These are phyloP conservation scores for Przewalskia tangutica DNA, from an alignment of 257 asterid species.

Conservation along the genomic window DNA sequence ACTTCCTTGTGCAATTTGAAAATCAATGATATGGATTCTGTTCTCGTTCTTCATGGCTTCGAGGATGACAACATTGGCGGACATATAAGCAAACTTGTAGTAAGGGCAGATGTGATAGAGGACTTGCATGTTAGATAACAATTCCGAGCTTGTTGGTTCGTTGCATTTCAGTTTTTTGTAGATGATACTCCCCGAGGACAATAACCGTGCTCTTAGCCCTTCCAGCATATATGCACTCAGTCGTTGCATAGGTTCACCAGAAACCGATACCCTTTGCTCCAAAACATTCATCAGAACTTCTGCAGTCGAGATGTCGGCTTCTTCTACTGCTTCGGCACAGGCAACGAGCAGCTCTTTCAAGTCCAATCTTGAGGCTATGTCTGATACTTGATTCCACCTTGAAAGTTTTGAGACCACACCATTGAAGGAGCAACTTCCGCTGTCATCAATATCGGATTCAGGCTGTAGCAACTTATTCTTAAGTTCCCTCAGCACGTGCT, in stretches of 20 bases:
- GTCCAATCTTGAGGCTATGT: conserved; percentile 71
- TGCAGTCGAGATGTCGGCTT: conserved; percentile 52
- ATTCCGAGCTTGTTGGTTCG: conserved; percentile 71
- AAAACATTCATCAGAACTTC: conserved; percentile 56
- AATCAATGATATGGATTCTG: conserved; percentile 73
- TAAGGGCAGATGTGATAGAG: conserved; percentile 76
- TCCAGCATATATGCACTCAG: conserved; percentile 86
- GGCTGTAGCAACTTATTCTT: conserved; percentile 59
- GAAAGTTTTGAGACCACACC: conserved; percentile 28
- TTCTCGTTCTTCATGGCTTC: conserved; percentile 72
- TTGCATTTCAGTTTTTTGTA: conserved; percentile 82
- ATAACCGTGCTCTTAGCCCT: conserved; percentile 74
- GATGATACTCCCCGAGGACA: conserved; percentile 79
- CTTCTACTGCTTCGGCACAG: conserved; percentile 72
- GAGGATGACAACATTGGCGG: conserved; percentile 61
- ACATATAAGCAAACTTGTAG: conserved; percentile 75
- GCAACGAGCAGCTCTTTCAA: conserved; percentile 48
- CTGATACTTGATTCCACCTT: conserved; percentile 43
- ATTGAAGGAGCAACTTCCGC: conserved; percentile 40
- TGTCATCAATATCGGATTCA: conserved; percentile 62
- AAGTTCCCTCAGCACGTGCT: conserved; percentile 52
- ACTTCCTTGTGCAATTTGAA: conserved; percentile 91
- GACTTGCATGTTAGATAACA: conserved; percentile 75
- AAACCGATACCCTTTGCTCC: conserved; percentile 70
- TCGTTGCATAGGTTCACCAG: conserved; percentile 87